These are phyloP conservation scores for Rhizophagus clarus DNA, from an alignment of 192 early-diverging fungal genomes.

Conservation along the genomic window DNA sequence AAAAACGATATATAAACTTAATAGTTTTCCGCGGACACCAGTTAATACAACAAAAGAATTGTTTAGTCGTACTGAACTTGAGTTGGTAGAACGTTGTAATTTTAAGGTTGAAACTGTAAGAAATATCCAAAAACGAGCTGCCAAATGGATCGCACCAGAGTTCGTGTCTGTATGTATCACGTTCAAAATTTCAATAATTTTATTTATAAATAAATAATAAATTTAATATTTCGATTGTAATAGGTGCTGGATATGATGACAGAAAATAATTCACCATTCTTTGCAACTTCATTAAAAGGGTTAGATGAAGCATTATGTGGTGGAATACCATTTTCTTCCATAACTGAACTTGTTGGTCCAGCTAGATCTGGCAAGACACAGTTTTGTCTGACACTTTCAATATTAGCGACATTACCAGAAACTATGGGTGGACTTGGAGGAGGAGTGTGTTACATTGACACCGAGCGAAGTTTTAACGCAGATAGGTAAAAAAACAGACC, in stretches of 20 bases:
- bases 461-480: constrained; percentile 6
- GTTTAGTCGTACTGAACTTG: constrained; percentile 10
- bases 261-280: constrained; percentile 14
- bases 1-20: background rate
- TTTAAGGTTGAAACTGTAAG: background rate
- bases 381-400: constrained; percentile 22
- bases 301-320: constrained; percentile 24
- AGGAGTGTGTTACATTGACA: constrained; percentile 29
- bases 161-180: constrained; percentile 2
- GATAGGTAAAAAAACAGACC: constrained; percentile 3
- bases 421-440: constrained; percentile 26
- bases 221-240: background rate
- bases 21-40: background rate
- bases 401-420: constrained; percentile 13
- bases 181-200: background rate
- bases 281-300: constrained; percentile 10
- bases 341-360: constrained; percentile 28
- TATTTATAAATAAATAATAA: background rate
- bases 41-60: constrained; percentile 14
- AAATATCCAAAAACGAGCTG: background rate
- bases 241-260: background rate
- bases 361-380: constrained; percentile 26
- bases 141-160: constrained; percentile 19
- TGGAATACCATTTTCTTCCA: constrained; percentile 21
- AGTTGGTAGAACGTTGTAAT: constrained; percentile 24